phyloP scores from a whole-genome alignment of 371 early-diverging fungal genomes.

The Mucor plumbeus region DNA sequence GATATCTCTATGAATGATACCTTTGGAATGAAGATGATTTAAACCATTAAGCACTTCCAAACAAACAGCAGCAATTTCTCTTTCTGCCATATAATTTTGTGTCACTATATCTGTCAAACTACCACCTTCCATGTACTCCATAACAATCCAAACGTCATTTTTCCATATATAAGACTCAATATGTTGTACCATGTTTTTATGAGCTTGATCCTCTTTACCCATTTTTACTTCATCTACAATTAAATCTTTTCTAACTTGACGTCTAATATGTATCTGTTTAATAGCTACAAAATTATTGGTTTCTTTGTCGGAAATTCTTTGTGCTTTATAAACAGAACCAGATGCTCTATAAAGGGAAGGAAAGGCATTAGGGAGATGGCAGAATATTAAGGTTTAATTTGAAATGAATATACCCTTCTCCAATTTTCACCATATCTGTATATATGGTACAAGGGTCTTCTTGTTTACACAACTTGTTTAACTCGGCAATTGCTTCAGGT shows the following conservation, averaged over 20 bases:
- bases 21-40: conserved; percentile 79
- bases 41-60: conserved; percentile 59
- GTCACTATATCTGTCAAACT: conserved; percentile 85
- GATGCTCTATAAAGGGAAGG: conserved; percentile 40
- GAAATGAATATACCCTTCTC: conserved; percentile 64
- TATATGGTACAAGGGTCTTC: conserved; percentile 77
- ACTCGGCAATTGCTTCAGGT: conserved; percentile 76
- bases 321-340: conserved; percentile 73
- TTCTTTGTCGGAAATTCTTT: conserved; percentile 53
- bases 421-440: conserved; percentile 67
- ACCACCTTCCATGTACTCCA: conserved; percentile 94
- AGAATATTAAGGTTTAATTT: background rate
- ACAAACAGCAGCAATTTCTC: conserved; percentile 84
- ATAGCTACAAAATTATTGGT: conserved; percentile 72
- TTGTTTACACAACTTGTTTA: conserved; percentile 84
- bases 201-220: conserved; percentile 81
- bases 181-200: conserved; percentile 84
- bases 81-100: conserved; percentile 82
- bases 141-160: conserved; percentile 83
- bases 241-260: conserved; percentile 87
- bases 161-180: conserved; percentile 80
- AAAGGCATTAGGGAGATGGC: background rate
- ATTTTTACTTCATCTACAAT: conserved; percentile 88
- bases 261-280: conserved; percentile 87
- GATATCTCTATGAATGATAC: conserved; percentile 93